Conservation (phyloP, 768 basidiomycete genomes). For the Sarcomyxa edulis region DNA sequence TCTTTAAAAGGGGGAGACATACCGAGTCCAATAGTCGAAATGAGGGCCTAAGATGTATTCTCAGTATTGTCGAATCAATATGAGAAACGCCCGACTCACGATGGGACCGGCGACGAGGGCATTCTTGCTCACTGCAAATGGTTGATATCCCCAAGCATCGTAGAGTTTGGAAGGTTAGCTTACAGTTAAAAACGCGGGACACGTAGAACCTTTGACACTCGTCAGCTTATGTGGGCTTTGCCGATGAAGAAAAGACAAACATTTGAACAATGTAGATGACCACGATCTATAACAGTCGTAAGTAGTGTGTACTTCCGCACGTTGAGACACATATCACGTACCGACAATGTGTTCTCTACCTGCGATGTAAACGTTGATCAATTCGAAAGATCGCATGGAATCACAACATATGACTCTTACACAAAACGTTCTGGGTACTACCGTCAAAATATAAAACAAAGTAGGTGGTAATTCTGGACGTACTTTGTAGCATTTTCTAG, state of each 20-base stretch:
- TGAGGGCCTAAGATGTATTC: slow-evolving; percentile 7
- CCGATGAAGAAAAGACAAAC: no score
- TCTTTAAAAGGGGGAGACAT: not conserved
- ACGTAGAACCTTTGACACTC: slow-evolving; percentile 12
- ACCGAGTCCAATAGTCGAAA: slow-evolving; percentile 14
- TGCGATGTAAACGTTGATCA: no score
- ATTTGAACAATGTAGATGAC: slow-evolving; percentile 17
- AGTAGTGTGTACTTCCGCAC: not conserved
- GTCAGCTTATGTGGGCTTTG: no score
- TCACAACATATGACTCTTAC: no score
- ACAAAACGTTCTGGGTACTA: slow-evolving; percentile 10
- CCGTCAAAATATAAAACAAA: not conserved
- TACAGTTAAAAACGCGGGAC: slow-evolving; percentile 13
- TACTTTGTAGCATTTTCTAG: slow-evolving; percentile 15
- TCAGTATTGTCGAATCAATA: no score
- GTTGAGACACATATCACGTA: slow-evolving; percentile 3
- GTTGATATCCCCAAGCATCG: not conserved
- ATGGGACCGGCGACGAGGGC: slow-evolving; percentile 7
- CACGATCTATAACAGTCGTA: slow-evolving; percentile 15
- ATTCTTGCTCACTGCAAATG: slow-evolving; percentile 13
- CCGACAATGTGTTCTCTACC: no score
- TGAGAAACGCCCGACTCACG: no score
- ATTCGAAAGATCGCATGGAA: no score
- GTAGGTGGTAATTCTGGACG: not conserved
- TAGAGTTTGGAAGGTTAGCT: slow-evolving; percentile 1